Percentiles rank a stretch among this genome's conserved stretches.
These are phyloP conservation scores for Mollisia scopiformis DNA, from an alignment of 2,329 filamentous ascomycete species.

Conservation along the genomic window DNA sequence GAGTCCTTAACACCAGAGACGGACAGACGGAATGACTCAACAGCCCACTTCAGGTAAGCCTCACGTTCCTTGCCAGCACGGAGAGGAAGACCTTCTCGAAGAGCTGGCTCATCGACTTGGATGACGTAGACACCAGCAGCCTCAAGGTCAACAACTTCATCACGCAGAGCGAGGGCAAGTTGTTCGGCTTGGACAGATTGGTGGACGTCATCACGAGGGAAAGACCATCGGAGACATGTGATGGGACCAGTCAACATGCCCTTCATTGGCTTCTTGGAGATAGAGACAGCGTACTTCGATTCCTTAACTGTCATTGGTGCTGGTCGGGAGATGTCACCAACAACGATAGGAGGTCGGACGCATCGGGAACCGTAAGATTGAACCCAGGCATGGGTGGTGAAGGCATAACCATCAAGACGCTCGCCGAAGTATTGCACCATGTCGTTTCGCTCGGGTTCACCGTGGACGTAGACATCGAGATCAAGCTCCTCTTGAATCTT, in stretches of 20 bases:
- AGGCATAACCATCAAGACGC: conserved; percentile 93
- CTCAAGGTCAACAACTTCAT: conserved; percentile 98
- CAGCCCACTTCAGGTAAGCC: conserved; percentile 96
- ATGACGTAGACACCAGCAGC: conserved; percentile 96
- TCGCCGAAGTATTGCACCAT: conserved; percentile 99
- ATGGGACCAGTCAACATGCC: conserved; percentile 99
- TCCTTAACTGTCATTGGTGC: conserved; percentile 99
- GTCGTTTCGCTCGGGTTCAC: conserved; percentile 99
- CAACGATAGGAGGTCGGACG: conserved; percentile 96
- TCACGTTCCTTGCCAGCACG: conserved; percentile 92
- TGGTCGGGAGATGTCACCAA: conserved; percentile 97
- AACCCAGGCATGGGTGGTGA: conserved; percentile 99
- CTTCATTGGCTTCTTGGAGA: conserved; percentile 99
- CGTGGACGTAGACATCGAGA: conserved; percentile 96
- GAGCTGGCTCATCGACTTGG: conserved; percentile 98
- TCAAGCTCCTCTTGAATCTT: conserved; percentile 98
- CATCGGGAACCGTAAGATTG: conserved; percentile 98
- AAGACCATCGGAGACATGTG: conserved; percentile 98
- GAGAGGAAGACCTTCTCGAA: conserved; percentile 98
- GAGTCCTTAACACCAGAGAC: conserved; percentile 92
- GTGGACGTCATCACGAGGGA: conserved; percentile 99
- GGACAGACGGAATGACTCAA: conserved; percentile 96
- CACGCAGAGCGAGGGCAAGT: conserved; percentile 95
- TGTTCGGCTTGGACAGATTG: conserved; percentile 99
- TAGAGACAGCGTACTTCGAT: conserved; percentile 95